These are phyloP conservation scores for Kluyveromyces lactis DNA, from an alignment of 805 yeast genomes.

Conservation along the genomic window DNA sequence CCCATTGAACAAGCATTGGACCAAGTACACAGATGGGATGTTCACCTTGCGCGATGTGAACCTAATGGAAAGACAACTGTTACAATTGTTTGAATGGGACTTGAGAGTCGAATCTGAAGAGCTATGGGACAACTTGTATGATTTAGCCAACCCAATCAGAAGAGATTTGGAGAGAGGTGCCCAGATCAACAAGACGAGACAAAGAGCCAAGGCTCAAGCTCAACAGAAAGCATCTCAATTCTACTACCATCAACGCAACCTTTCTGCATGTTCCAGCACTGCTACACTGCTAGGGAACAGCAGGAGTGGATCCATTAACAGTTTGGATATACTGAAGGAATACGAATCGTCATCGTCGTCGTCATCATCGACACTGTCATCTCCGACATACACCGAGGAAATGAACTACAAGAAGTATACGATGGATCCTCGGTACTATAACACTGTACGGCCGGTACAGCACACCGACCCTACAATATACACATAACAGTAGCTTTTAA, in stretches of 20 bases:
- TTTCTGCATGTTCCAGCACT: slow-evolving; percentile 17
- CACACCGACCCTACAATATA: too few relatives aligned
- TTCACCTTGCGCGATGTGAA: slow-evolving; percentile 62
- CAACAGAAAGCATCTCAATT: slow-evolving; percentile 2
- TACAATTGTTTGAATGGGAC: slow-evolving; percentile 65
- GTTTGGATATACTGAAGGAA: slow-evolving; percentile 4
- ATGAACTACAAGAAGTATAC: too few relatives aligned
- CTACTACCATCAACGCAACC: slow-evolving; percentile 18
- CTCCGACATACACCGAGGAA: too few relatives aligned
- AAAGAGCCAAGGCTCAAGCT: background rate
- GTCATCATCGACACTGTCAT: background rate
- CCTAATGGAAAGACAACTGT: slow-evolving; percentile 71
- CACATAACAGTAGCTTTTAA: too few relatives aligned
- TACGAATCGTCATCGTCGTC: slow-evolving; percentile 2
- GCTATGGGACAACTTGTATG: slow-evolving; percentile 55
- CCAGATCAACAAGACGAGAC: slow-evolving; percentile 3
- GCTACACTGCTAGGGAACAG: slow-evolving; percentile 12
- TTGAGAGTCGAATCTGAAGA: slow-evolving; percentile 59
- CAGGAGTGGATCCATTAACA: slow-evolving; percentile 1
- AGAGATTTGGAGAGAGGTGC: slow-evolving; percentile 29
- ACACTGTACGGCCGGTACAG: too few relatives aligned
- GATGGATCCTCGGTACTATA: too few relatives aligned
- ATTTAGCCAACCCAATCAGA: slow-evolving; percentile 71
- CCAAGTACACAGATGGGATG: slow-evolving; percentile 66
- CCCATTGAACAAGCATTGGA: slow-evolving; percentile 75